phyloP scores from a whole-genome alignment of 352 stramenopile genomes.

The Pythium phragmiticola region DNA sequence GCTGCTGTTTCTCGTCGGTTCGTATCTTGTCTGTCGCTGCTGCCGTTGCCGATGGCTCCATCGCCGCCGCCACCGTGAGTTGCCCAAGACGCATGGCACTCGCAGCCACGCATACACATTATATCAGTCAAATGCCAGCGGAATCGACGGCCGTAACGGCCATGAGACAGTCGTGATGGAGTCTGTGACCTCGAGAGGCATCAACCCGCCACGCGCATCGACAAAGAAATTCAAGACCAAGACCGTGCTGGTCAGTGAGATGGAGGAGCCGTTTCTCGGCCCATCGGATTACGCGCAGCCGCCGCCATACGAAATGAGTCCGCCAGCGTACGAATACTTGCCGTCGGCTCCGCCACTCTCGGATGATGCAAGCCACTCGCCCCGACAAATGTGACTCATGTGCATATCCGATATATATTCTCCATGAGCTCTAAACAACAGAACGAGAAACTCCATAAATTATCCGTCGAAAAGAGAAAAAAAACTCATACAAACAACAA shows the following conservation, averaged over 20 bases:
- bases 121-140: conserved; percentile 16
- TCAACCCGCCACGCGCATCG: background rate
- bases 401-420: background rate
- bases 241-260: conserved; percentile 46
- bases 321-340: conserved; percentile 59
- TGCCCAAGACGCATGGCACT: background rate
- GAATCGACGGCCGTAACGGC: background rate
- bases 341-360: conserved; percentile 65
- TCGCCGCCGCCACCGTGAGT: background rate
- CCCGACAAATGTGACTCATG: conserved; percentile 10
- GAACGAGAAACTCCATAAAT: conserved; percentile 6
- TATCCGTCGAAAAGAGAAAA: conserved; percentile 1
- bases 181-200: background rate
- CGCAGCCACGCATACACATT: conserved; percentile 15
- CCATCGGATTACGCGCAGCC: conserved; percentile 41
- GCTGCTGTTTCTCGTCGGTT: conserved; percentile 45
- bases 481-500: background rate
- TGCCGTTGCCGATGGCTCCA: conserved; percentile 39
- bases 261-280: conserved; percentile 65
- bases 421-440: background rate
- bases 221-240: conserved; percentile 7
- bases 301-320: conserved; percentile 29
- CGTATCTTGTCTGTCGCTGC: conserved; percentile 52
- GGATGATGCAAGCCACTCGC: conserved; percentile 23
- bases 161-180: conserved; percentile 11